Percentiles rank a stretch among this genome's conserved stretches.
phyloP scores from a whole-genome alignment of 2,329 filamentous ascomycete species.

The Geosmithia putterillii region DNA sequence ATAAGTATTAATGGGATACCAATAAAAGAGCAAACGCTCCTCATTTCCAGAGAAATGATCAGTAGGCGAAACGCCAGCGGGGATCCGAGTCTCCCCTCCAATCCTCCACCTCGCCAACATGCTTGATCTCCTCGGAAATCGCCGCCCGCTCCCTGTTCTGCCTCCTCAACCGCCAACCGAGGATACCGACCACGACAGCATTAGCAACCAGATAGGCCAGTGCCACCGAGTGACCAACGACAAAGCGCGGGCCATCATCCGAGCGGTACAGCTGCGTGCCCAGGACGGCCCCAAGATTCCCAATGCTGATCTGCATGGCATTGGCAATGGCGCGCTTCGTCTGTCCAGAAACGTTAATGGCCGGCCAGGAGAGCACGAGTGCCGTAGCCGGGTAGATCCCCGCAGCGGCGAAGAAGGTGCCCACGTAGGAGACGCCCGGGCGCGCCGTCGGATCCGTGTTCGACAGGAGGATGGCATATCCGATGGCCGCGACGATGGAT shows the following conservation, averaged over 20 bases:
- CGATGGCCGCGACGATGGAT: slow-evolving; percentile 42
- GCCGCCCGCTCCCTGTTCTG: slow-evolving; percentile 44
- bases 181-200: slow-evolving; percentile 33
- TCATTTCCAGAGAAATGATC: too few species aligned
- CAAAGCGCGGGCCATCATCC: slow-evolving; percentile 46
- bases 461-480: slow-evolving; percentile 48
- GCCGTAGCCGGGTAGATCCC: slow-evolving; percentile 57
- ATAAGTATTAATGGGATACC: too few species aligned
- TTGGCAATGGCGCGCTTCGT: slow-evolving; percentile 58
- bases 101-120: slow-evolving; percentile 36
- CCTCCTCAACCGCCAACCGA: slow-evolving; percentile 41
- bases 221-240: slow-evolving; percentile 55
- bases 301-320: slow-evolving; percentile 61
- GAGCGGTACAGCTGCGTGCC: slow-evolving; percentile 58
- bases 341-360: slow-evolving; percentile 59
- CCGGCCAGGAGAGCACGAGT: slow-evolving; percentile 55
- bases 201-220: slow-evolving; percentile 52
- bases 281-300: slow-evolving; percentile 55
- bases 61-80: slow-evolving; percentile 55
- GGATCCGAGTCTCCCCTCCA: slow-evolving; percentile 52
- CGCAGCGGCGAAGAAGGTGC: slow-evolving; percentile 50
- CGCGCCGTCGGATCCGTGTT: slow-evolving; percentile 29
- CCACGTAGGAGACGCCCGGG: slow-evolving; percentile 46
- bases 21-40: too few species aligned
- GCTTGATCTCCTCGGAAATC: slow-evolving; percentile 28